Evolutionary conservation across 257 asterid genomes (phyloP).

Genomic region (Solanum tarijense): DNA sequence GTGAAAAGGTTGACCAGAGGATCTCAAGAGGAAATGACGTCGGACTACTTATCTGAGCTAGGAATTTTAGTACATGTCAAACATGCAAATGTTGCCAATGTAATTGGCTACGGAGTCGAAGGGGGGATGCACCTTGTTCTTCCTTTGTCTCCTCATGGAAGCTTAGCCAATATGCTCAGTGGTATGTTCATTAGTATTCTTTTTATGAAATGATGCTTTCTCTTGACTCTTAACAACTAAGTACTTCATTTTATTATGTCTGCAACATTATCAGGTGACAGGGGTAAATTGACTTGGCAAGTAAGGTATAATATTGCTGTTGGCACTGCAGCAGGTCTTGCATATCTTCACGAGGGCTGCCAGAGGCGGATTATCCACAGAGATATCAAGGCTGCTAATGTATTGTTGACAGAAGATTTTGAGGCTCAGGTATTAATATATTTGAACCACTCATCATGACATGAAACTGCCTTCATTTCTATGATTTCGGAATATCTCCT

Average conservation of each 20-base stretch:
- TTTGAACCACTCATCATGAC: not conserved
- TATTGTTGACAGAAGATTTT: conserved; percentile 73
- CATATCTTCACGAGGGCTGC: conserved; percentile 93
- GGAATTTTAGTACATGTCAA: conserved; percentile 93
- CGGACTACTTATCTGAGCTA: conserved; percentile 85
- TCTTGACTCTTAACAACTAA: not conserved
- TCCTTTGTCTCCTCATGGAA: conserved; percentile 90
- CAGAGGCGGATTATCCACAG: conserved; percentile 86
- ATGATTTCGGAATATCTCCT: not conserved
- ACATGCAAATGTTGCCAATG: conserved; percentile 78
- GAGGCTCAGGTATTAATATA: conserved; percentile 57
- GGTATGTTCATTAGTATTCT: conserved; percentile 24
- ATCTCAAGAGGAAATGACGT: conserved; percentile 78
- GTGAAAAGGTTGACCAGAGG: conserved; percentile 81
- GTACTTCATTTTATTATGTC: not conserved
- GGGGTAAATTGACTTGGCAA: conserved; percentile 50
- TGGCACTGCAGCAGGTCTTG: conserved; percentile 75
- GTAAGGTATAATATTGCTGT: conserved; percentile 58
- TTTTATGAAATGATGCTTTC: not conserved
- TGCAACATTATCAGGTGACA: conserved; percentile 27
- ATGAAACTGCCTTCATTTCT: not conserved
- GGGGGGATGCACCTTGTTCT: conserved; percentile 99
- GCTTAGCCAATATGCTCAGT: conserved; percentile 64
- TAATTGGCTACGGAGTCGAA: conserved; percentile 92
- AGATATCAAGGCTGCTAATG: conserved; percentile 89